These are phyloP conservation scores for Yarrowia alimentaria DNA, from an alignment of 805 yeast species.

Conservation along the genomic window DNA sequence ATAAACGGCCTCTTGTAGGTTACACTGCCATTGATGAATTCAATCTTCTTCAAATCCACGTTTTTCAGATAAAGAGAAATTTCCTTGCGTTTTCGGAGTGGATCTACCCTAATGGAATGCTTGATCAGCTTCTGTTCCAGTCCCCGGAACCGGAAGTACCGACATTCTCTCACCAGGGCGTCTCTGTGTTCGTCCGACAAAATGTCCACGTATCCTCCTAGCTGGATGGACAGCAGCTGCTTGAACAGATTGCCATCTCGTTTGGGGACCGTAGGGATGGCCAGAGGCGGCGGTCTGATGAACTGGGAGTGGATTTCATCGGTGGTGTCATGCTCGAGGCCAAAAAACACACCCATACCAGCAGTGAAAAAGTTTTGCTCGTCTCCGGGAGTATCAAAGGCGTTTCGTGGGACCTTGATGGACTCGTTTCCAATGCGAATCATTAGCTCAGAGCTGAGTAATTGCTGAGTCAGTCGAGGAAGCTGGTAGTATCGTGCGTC, in stretches of 20 bases:
- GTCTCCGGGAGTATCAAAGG: slow-evolving; percentile 64
- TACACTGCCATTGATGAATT: slow-evolving; percentile 31
- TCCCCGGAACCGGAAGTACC: slow-evolving; percentile 71
- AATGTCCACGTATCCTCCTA: slow-evolving; percentile 53
- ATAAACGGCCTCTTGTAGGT: slow-evolving; percentile 50
- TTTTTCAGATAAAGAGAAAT: slow-evolving; percentile 54
- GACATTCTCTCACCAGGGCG: slow-evolving; percentile 63
- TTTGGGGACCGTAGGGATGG: slow-evolving; percentile 52
- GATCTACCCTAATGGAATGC: slow-evolving; percentile 51
- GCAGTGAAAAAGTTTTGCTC: slow-evolving; percentile 73
- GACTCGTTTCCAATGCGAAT: slow-evolving; percentile 57
- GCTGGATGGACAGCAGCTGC: slow-evolving; percentile 54
- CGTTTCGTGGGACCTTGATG: slow-evolving; percentile 57
- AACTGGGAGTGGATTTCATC: slow-evolving; percentile 41
- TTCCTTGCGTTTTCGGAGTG: slow-evolving; percentile 53
- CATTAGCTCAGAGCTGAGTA: slow-evolving; percentile 56
- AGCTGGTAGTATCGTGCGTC: slow-evolving; percentile 75
- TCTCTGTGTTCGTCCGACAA: slow-evolving; percentile 55
- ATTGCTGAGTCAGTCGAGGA: slow-evolving; percentile 50
- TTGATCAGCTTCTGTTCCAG: slow-evolving; percentile 69
- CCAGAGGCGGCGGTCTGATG: slow-evolving; percentile 76
- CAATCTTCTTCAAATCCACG: slow-evolving; percentile 37
- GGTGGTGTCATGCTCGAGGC: slow-evolving; percentile 49
- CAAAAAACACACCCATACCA: slow-evolving; percentile 52
- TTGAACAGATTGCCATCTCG: slow-evolving; percentile 56